These are phyloP conservation scores for Breviolum minutum DNA, from an alignment of 73 alveolate genomes.

Conservation along the genomic window DNA sequence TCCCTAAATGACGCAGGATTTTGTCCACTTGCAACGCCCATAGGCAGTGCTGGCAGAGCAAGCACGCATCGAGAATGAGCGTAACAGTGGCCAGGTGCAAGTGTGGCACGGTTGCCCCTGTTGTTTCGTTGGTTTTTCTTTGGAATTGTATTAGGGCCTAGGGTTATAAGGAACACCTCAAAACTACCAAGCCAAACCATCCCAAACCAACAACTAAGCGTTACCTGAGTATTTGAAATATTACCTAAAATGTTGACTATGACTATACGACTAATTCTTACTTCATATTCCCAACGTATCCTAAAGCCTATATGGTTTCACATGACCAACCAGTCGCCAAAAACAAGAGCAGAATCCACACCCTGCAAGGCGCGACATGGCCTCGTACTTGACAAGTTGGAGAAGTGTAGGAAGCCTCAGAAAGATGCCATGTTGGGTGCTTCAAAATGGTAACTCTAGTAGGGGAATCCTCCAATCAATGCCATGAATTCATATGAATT, in stretches of 20 bases:
- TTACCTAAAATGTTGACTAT: too few relatives aligned
- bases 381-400: constrained; percentile 56
- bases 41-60: not conserved
- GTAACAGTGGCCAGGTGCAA: not conserved
- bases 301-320: not conserved
- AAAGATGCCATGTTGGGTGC: not conserved
- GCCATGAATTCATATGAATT: too few relatives aligned
- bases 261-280: too few relatives aligned
- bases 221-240: too few relatives aligned
- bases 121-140: too few relatives aligned
- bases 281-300: too few relatives aligned
- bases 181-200: too few relatives aligned
- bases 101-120: not conserved
- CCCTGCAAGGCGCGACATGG: not conserved
- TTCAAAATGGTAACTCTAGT: not conserved
- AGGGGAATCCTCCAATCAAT: too few relatives aligned
- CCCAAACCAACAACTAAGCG: too few relatives aligned
- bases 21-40: not conserved
- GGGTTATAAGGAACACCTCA: too few relatives aligned
- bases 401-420: not conserved
- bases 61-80: not conserved
- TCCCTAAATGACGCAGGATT: too few relatives aligned
- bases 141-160: too few relatives aligned
- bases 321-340: not conserved
- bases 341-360: not conserved